Conservation (phyloP, 768 basidiomycete genomes). For the Amanita polypyramis region DNA sequence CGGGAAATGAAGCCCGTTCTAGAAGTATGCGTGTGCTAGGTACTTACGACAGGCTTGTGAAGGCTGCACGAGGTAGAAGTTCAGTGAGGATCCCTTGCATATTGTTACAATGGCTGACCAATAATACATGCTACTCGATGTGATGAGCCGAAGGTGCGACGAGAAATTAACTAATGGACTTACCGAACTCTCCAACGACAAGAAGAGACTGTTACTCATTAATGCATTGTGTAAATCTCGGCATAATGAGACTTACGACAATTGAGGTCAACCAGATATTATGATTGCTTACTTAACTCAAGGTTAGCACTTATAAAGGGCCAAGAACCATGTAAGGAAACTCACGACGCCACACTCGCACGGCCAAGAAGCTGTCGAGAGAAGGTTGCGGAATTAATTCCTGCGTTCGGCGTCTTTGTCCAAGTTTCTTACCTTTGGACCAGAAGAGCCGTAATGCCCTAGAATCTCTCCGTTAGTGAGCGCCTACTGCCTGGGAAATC, state of each 20-base stretch:
- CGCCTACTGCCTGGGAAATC: neutral
- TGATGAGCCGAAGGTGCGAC: neutral
- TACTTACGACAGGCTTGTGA: slow-evolving; percentile 25
- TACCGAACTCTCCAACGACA: slow-evolving; percentile 19
- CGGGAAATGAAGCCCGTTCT: neutral
- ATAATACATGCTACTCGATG: slow-evolving; percentile 13
- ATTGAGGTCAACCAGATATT: slow-evolving; percentile 13
- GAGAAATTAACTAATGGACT: neutral
- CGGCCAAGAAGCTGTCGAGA: slow-evolving; percentile 16
- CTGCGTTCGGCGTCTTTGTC: neutral
- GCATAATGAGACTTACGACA: slow-evolving; percentile 11
- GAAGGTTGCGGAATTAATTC: neutral
- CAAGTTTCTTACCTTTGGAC: slow-evolving; percentile 30
- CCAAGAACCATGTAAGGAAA: neutral
- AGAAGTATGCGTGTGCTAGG: no score
- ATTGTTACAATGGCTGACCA: slow-evolving; percentile 9
- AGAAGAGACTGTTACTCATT: slow-evolving; percentile 11
- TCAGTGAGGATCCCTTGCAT: neutral
- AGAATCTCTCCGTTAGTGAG: slow-evolving; percentile 1
- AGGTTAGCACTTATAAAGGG: neutral
- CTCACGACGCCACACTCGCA: slow-evolving; percentile 20
- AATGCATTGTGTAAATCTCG: neutral
- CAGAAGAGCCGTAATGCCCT: slow-evolving; percentile 36
- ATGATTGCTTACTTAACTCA: slow-evolving; percentile 16
- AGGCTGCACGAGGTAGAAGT: slow-evolving; percentile 17